These are phyloP conservation scores for Mortierella antarctica DNA, from an alignment of 192 early-diverging fungal species.

Conservation along the genomic window DNA sequence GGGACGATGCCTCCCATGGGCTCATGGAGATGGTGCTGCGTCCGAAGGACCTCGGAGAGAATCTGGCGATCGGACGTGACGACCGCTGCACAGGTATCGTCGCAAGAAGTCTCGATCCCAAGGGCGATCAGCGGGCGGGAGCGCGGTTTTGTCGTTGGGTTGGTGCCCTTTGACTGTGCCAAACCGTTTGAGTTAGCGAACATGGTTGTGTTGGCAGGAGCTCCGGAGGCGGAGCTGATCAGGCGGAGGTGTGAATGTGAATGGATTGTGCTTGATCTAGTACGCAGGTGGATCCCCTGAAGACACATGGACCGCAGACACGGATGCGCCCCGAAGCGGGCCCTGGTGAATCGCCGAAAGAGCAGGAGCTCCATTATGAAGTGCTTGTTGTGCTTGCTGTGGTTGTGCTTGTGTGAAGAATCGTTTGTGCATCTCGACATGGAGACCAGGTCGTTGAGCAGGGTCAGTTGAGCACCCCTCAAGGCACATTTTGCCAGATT, in stretches of 20 bases:
- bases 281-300: too few relatives aligned
- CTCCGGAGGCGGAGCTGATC: too few relatives aligned
- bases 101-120: slow-evolving; percentile 84
- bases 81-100: slow-evolving; percentile 82
- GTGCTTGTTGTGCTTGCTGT: background rate
- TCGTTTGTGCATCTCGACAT: background rate
- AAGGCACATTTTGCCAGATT: too few relatives aligned
- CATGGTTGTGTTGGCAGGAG: too few relatives aligned
- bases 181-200: too few relatives aligned
- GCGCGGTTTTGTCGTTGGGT: background rate
- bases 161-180: background rate
- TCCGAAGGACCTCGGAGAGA: slow-evolving; percentile 67
- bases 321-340: background rate
- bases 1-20: slow-evolving; percentile 82
- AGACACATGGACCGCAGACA: too few relatives aligned
- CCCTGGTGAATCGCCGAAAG: slow-evolving; percentile 10
- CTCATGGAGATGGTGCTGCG: slow-evolving; percentile 76
- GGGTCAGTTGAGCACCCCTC: too few relatives aligned
- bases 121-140: slow-evolving; percentile 59
- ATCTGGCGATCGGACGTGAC: slow-evolving; percentile 74
- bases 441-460: too few relatives aligned
- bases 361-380: background rate
- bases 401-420: background rate
- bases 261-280: too few relatives aligned
- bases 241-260: too few relatives aligned